Conservation (phyloP, 2,329 filamentous ascomycete species). For the Fusarium temperatum region DNA sequence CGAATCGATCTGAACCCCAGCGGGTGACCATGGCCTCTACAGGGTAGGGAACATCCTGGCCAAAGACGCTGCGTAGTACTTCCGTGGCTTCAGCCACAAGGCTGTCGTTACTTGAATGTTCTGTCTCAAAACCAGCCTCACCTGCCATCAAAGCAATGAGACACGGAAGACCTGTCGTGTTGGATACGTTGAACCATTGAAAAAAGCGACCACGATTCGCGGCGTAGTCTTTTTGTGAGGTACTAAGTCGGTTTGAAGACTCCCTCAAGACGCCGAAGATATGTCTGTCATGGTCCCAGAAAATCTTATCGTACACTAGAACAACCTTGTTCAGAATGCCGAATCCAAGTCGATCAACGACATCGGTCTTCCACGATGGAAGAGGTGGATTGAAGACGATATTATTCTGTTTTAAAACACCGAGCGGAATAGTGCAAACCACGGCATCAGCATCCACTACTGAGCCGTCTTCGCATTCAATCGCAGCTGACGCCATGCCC, state of each 20-base stretch:
- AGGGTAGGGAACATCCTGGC: constrained; percentile 75
- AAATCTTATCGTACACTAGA: constrained; percentile 85
- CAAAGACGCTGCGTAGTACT: constrained; percentile 81
- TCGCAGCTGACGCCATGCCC: constrained; percentile 59
- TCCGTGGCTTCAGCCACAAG: constrained; percentile 83
- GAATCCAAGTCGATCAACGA: constrained; percentile 86
- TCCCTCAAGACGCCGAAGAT: constrained; percentile 93
- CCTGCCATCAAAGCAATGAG: constrained; percentile 95
- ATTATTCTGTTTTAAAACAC: constrained; percentile 84
- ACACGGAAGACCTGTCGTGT: constrained; percentile 87
- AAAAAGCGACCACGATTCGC: constrained; percentile 90
- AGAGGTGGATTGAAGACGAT: constrained; percentile 90
- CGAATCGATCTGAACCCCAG: constrained; percentile 91
- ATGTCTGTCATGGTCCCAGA: constrained; percentile 90
- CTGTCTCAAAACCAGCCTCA: constrained; percentile 89
- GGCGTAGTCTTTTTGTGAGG: constrained; percentile 82
- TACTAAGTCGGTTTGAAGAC: constrained; percentile 73
- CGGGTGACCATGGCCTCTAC: constrained; percentile 88
- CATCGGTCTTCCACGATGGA: constrained; percentile 84
- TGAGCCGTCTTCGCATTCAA: constrained; percentile 82
- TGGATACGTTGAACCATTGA: constrained; percentile 95
- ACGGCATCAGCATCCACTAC: constrained; percentile 85
- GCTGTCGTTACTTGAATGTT: constrained; percentile 76
- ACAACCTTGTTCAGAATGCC: constrained; percentile 96
- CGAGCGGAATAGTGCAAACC: constrained; percentile 89